These are phyloP conservation scores for Naumovozyma baii DNA, from an alignment of 805 yeast species.

Conservation along the genomic window DNA sequence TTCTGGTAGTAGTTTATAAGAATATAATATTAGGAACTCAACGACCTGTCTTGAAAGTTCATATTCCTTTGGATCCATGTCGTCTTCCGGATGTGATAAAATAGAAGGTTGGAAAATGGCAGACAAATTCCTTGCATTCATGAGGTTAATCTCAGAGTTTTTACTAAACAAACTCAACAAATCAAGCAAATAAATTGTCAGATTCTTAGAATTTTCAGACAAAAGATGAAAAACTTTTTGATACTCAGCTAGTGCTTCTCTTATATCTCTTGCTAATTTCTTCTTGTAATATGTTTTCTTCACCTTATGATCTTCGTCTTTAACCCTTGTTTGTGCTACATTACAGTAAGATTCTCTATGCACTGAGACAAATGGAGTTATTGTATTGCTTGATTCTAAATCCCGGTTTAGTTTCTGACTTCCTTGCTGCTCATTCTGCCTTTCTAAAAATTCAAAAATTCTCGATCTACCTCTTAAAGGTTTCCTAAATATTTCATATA, in stretches of 20 bases:
- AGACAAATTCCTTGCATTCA: constrained; percentile 86
- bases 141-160: constrained; percentile 62
- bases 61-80: constrained; percentile 80
- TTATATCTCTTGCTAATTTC: constrained; percentile 51
- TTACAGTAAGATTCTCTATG: too few species aligned
- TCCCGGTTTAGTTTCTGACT: constrained; percentile 16
- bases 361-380: neutral
- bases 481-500: constrained; percentile 66
- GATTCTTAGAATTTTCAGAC: constrained; percentile 65
- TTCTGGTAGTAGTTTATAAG: constrained; percentile 18
- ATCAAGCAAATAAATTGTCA: constrained; percentile 77
- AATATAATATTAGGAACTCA: constrained; percentile 77
- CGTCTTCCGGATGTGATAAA: constrained; percentile 81
- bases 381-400: neutral
- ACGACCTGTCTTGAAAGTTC: constrained; percentile 74
- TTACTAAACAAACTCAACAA: constrained; percentile 72
- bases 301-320: constrained; percentile 19
- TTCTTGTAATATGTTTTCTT: constrained; percentile 41
- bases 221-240: constrained; percentile 54
- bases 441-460: constrained; percentile 53
- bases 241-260: constrained; percentile 59
- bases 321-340: too few species aligned
- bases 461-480: constrained; percentile 53
- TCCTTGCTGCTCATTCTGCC: constrained; percentile 27
- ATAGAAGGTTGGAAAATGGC: constrained; percentile 94